phyloP scores from a whole-genome alignment of 202 grass and related monocot genomes.

The Dendrocalamus latiflorus region DNA sequence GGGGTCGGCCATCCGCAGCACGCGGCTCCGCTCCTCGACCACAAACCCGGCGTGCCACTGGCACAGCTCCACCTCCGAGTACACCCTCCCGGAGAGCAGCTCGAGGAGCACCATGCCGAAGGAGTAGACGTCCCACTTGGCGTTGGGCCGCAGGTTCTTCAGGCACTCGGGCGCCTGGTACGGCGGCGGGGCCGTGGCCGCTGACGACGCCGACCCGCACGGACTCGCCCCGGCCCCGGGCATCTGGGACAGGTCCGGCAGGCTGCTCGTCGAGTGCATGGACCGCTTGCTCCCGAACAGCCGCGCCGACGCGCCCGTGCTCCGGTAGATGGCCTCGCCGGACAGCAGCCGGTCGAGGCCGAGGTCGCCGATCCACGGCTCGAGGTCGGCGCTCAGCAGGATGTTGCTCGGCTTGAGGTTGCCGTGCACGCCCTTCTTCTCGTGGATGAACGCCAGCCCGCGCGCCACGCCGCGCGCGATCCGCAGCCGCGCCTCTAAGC shows the following conservation, averaged over 20 bases:
- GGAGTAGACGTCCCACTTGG: too few relatives aligned
- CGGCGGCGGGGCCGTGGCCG: too few relatives aligned
- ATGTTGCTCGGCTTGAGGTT: constrained; percentile 98
- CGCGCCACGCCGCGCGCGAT: constrained; percentile 79
- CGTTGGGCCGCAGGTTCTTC: too few relatives aligned
- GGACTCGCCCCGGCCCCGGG: constrained; percentile 61
- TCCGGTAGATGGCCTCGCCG: constrained; percentile 39
- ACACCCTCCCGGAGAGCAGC: too few relatives aligned
- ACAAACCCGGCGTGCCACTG: too few relatives aligned
- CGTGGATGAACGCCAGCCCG: constrained; percentile 83
- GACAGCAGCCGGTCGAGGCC: constrained; percentile 68
- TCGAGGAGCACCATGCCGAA: too few relatives aligned
- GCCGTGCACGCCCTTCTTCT: constrained; percentile 93
- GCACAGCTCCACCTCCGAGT: too few relatives aligned
- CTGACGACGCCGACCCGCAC: constrained; percentile 23
- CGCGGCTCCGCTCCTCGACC: too few relatives aligned
- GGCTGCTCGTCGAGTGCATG: constrained; percentile 89
- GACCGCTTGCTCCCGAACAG: constrained; percentile 94
- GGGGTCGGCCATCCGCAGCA: too few relatives aligned
- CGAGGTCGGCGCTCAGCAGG: constrained; percentile 60
- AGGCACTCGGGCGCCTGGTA: too few relatives aligned
- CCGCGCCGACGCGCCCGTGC: constrained; percentile 64
- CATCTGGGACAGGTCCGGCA: constrained; percentile 85
- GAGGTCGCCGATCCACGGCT: constrained; percentile 70
- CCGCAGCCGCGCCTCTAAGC: constrained; percentile 63